Percentiles rank a stretch among this genome's conserved stretches.
Conservation (phyloP, 2,329 filamentous ascomycete genomes). For the Aspergillus arachidicola region DNA sequence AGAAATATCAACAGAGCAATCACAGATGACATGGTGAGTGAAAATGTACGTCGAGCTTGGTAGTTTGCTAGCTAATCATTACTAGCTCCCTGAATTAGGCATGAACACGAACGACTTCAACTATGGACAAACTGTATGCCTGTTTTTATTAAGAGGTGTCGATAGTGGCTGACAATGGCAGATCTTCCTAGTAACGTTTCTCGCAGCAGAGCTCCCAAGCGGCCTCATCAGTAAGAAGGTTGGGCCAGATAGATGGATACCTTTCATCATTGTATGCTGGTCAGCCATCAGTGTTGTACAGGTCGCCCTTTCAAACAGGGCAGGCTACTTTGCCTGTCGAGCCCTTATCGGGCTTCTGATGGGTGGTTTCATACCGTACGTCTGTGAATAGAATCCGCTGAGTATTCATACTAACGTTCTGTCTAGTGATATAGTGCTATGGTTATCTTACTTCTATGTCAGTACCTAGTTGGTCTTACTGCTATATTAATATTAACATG, state of each 20-base stretch:
- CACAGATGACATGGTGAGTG: conserved; percentile 26
- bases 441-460: background rate
- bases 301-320: conserved; percentile 29
- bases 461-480: background rate
- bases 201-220: conserved; percentile 35
- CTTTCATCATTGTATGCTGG: conserved; percentile 33
- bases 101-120: conserved; percentile 38
- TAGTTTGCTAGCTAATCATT: background rate
- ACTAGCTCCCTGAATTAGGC: conserved; percentile 25
- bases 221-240: conserved; percentile 34
- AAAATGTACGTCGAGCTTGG: background rate
- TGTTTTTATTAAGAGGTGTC: background rate
- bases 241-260: conserved; percentile 33
- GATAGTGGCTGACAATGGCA: background rate
- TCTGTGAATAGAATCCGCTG: background rate
- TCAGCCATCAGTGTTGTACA: conserved; percentile 28
- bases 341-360: conserved; percentile 51
- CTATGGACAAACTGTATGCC: conserved; percentile 25
- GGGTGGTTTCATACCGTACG: conserved; percentile 54
- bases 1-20: conserved; percentile 30
- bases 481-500: background rate
- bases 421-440: background rate
- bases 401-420: background rate
- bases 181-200: conserved; percentile 31
- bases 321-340: conserved; percentile 47